Conservation (phyloP, 306 rosid species). For the Mimosa bimucronata region DNA sequence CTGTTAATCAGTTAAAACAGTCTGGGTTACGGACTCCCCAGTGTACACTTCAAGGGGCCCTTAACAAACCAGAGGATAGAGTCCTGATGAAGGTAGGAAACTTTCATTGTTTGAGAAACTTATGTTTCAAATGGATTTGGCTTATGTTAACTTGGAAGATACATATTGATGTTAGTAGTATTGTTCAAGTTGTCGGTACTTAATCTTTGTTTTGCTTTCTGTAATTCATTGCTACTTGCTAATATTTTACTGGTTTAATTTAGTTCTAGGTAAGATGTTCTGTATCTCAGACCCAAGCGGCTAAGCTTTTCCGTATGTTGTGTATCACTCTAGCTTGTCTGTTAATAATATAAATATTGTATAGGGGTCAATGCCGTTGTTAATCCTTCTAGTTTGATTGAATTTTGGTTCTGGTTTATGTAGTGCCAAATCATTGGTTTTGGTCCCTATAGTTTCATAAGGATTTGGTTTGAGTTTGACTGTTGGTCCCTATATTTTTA, state of each 20-base stretch:
- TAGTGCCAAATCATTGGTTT: too few species aligned
- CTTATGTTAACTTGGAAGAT: background rate
- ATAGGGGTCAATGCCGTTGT: too few species aligned
- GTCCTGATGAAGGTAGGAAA: slow-evolving; percentile 62
- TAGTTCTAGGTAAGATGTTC: background rate
- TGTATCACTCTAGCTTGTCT: background rate
- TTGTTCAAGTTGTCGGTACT: background rate
- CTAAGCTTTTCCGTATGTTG: background rate
- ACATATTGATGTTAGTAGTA: background rate
- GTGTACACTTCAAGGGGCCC: slow-evolving; percentile 80
- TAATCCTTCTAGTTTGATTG: too few species aligned
- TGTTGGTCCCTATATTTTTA: too few species aligned
- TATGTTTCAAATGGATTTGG: background rate
- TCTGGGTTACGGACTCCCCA: slow-evolving; percentile 86
- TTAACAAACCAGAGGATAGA: slow-evolving; percentile 68
- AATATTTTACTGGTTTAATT: background rate
- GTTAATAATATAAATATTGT: too few species aligned
- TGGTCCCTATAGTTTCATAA: too few species aligned
- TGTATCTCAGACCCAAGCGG: background rate
- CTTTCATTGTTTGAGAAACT: background rate
- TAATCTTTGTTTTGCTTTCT: background rate
- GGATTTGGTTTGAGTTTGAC: too few species aligned
- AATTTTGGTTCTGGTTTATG: too few species aligned
- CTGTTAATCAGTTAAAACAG: slow-evolving; percentile 64
- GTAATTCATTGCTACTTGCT: background rate